A percentile compares a stretch with the other conserved stretches of the same genome.
These are phyloP conservation scores for Coemansia sp. DNA, from an alignment of 192 early-diverging fungal genomes.

Conservation along the genomic window DNA sequence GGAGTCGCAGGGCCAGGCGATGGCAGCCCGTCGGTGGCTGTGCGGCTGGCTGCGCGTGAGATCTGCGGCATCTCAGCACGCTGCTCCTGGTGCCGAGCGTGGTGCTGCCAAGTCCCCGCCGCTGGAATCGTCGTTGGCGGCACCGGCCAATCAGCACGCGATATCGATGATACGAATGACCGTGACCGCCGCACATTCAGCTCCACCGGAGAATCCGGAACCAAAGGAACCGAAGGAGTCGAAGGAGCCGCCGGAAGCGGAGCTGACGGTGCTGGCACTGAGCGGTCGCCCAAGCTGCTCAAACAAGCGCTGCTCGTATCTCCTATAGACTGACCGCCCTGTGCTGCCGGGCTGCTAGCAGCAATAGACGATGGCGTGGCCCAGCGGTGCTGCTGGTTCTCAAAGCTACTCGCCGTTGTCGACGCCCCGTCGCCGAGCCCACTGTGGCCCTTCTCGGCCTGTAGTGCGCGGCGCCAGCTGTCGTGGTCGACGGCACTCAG, in stretches of 20 bases:
- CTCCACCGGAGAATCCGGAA: background rate
- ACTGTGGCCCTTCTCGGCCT: constrained; percentile 19
- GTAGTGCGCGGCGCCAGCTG: constrained; percentile 33
- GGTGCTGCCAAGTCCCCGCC: constrained; percentile 2
- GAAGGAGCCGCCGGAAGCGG: background rate
- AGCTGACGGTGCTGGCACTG: background rate
- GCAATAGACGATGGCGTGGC: constrained; percentile 1
- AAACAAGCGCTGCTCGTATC: constrained; percentile 1
- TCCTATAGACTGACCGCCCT: background rate
- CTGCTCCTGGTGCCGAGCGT: constrained; percentile 10
- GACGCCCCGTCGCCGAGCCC: background rate
- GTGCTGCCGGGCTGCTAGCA: background rate
- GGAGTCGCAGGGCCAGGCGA: background rate
- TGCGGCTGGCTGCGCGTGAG: constrained; percentile 5
- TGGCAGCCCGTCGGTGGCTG: background rate
- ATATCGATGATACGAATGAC: constrained; percentile 42
- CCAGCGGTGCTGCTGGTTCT: constrained; percentile 7
- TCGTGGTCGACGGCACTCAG: constrained; percentile 39
- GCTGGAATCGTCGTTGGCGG: constrained; percentile 29
- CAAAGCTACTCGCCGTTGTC: constrained; percentile 13
- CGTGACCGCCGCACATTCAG: constrained; percentile 20
- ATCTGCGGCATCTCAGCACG: constrained; percentile 3
- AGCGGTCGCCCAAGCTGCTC: background rate
- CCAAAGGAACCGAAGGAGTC: background rate
- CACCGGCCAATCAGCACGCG: constrained; percentile 46